Conservation (phyloP, 2,329 filamentous ascomycete species). For the Pseudonectria foliicola region DNA sequence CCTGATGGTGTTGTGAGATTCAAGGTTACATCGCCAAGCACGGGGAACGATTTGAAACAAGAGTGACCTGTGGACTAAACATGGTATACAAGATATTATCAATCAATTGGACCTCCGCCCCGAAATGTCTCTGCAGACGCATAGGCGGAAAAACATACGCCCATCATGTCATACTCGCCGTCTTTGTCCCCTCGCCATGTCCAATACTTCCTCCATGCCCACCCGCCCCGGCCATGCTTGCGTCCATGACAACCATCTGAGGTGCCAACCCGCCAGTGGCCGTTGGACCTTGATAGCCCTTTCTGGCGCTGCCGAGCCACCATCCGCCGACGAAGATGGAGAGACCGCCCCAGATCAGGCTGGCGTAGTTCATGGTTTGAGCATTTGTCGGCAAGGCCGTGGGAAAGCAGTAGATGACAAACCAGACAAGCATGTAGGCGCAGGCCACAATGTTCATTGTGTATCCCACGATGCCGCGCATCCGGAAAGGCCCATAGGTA, state of each 20-base stretch:
- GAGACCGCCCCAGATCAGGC: slow-evolving; percentile 36
- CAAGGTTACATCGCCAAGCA: no score
- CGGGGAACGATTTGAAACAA: no score
- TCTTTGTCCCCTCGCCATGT: no score
- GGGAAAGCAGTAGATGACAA: slow-evolving; percentile 58
- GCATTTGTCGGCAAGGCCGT: slow-evolving; percentile 37
- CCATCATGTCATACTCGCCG: no score
- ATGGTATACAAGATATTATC: no score
- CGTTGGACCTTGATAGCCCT: slow-evolving; percentile 19
- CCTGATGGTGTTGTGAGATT: no score
- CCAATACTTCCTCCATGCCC: no score
- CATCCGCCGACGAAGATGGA: slow-evolving; percentile 32
- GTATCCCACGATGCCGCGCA: slow-evolving; percentile 42
- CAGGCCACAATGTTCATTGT: slow-evolving; percentile 44
- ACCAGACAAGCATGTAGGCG: slow-evolving; percentile 52
- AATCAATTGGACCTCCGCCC: no score
- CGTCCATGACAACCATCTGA: slow-evolving; percentile 3
- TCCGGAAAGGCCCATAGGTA: slow-evolving; percentile 50
- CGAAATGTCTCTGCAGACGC: no score
- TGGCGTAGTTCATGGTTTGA: slow-evolving; percentile 46
- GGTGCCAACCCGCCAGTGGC: slow-evolving; percentile 15
- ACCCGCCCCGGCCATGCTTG: no score
- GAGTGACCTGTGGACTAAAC: no score
- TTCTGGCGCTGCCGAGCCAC: slow-evolving; percentile 32
- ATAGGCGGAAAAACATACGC: no score